phyloP scores from a whole-genome alignment of 2,329 filamentous ascomycete genomes.

The Sclerotinia sclerotiorum region DNA sequence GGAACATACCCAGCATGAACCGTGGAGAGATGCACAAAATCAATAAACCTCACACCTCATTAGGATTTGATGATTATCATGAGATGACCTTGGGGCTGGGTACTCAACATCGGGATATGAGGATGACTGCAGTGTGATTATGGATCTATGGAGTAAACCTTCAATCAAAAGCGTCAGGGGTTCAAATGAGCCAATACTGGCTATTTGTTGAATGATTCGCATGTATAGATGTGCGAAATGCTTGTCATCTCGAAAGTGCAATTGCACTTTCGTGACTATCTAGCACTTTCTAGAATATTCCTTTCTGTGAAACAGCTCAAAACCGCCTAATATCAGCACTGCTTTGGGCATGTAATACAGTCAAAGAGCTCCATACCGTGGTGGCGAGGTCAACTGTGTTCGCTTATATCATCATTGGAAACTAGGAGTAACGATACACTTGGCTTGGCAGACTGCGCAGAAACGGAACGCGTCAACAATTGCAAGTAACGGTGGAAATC shows the following conservation, averaged over 20 bases:
- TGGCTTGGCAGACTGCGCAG: constrained; percentile 16
- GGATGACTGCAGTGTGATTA: neutral
- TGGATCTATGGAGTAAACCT: neutral
- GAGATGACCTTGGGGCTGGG: neutral
- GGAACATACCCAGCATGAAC: neutral
- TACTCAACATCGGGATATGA: neutral
- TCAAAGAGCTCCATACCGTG: neutral
- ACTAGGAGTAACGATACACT: neutral
- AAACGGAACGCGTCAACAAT: constrained; percentile 12
- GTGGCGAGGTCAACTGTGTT: neutral
- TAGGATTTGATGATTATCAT: neutral
- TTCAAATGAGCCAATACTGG: neutral
- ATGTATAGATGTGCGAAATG: neutral
- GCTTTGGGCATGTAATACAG: neutral
- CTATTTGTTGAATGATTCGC: neutral
- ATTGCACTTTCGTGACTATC: constrained; percentile 10
- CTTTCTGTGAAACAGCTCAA: neutral
- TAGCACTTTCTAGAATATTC: constrained; percentile 10
- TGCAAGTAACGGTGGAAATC: neutral
- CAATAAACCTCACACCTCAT: neutral
- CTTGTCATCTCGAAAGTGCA: constrained; percentile 10
- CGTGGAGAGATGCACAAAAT: neutral
- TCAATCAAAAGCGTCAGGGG: neutral
- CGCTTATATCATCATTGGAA: constrained; percentile 2
- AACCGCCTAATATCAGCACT: neutral